These are phyloP conservation scores for Exophiala bonariae DNA, from an alignment of 2,329 filamentous ascomycete species.

Conservation along the genomic window DNA sequence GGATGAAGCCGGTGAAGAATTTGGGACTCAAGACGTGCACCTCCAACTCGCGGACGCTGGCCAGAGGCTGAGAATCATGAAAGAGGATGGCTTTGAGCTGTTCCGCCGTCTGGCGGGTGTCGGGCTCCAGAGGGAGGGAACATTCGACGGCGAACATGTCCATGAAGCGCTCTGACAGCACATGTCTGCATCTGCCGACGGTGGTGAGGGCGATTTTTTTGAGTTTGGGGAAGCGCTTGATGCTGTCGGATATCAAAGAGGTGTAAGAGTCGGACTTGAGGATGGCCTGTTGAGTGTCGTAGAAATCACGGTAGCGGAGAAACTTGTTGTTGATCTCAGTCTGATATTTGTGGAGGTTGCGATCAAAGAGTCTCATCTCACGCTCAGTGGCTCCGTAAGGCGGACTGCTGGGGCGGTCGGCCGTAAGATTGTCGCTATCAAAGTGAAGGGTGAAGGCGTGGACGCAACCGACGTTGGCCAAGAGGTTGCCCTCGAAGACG, in stretches of 20 bases:
- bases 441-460: slow-evolving; percentile 26
- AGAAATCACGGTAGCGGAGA: slow-evolving; percentile 19
- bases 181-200: slow-evolving; percentile 24
- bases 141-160: slow-evolving; percentile 23
- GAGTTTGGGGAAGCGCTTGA: slow-evolving; percentile 20
- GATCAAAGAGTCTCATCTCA: slow-evolving; percentile 24
- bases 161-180: slow-evolving; percentile 23
- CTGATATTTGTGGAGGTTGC: slow-evolving; percentile 26
- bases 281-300: slow-evolving; percentile 22
- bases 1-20: slow-evolving; percentile 23
- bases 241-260: slow-evolving; percentile 15
- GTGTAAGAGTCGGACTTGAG: slow-evolving; percentile 13
- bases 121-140: slow-evolving; percentile 21
- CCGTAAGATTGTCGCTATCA: slow-evolving; percentile 18
- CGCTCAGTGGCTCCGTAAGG: slow-evolving; percentile 13
- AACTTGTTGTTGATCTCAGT: slow-evolving; percentile 20
- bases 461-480: slow-evolving; percentile 24
- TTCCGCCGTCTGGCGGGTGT: slow-evolving; percentile 22
- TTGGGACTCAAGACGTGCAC: slow-evolving; percentile 24
- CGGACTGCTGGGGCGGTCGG: slow-evolving; percentile 18
- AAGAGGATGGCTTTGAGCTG: slow-evolving; percentile 26
- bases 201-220: slow-evolving; percentile 23
- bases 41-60: slow-evolving; percentile 12
- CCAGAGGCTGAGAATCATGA: slow-evolving; percentile 13
- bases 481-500: slow-evolving; percentile 25